These are phyloP conservation scores for Metschnikowia hibisci DNA, from an alignment of 805 yeast genomes.

Conservation along the genomic window DNA sequence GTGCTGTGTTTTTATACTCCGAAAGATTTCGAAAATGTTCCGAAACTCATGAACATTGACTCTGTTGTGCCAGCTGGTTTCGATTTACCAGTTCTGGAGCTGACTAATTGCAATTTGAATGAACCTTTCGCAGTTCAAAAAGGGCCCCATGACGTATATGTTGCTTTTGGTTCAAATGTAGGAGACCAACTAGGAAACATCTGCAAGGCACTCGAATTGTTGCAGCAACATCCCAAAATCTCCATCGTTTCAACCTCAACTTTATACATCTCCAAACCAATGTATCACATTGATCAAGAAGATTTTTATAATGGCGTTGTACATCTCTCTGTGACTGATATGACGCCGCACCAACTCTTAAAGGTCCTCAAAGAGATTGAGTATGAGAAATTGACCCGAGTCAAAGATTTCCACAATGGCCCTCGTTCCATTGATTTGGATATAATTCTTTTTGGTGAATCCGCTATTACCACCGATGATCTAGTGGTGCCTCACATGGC, in stretches of 20 bases:
- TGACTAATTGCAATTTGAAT: conserved; percentile 6
- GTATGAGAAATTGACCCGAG: conserved; percentile 62
- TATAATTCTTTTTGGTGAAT: conserved; percentile 65
- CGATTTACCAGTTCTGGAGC: conserved; percentile 28
- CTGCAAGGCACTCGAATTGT: conserved; percentile 45
- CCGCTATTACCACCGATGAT: conserved; percentile 51
- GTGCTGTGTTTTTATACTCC: conserved; percentile 59
- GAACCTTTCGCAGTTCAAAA: background rate
- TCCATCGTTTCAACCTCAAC: conserved; percentile 63
- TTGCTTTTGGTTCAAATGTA: conserved; percentile 88
- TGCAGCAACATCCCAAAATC: conserved; percentile 37
- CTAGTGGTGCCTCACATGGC: conserved; percentile 81
- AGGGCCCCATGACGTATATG: conserved; percentile 52
- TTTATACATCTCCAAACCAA: conserved; percentile 84
- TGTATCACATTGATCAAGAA: conserved; percentile 80
- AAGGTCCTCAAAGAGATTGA: conserved; percentile 69
- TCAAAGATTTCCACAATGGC: conserved; percentile 81
- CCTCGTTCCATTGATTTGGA: conserved; percentile 92
- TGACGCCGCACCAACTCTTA: conserved; percentile 61
- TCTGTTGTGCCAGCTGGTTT: conserved; percentile 16
- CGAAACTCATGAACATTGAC: conserved; percentile 8
- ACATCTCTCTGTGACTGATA: conserved; percentile 53
- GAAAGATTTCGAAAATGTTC: conserved; percentile 33
- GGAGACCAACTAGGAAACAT: conserved; percentile 72
- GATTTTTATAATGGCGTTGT: conserved; percentile 83